phyloP scores from a whole-genome alignment of 2,329 filamentous ascomycete species.

The Meredithiella fracta region DNA sequence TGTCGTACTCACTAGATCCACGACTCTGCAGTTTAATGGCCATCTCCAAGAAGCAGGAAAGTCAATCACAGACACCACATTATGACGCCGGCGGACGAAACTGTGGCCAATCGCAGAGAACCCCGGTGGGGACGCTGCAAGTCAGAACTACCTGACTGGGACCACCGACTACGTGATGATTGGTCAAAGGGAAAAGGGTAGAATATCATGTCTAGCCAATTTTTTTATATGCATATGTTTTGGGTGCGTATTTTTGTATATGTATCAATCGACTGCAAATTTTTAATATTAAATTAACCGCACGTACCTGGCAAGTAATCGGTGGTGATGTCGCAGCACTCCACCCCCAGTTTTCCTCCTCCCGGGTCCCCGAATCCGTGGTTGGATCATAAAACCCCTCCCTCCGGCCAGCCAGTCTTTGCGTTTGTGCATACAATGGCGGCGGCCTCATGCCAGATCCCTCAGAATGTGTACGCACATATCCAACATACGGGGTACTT shows the following conservation, averaged over 20 bases:
- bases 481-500: slow-evolving; percentile 15
- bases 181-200: not conserved
- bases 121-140: not conserved
- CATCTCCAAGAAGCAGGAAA: not conserved
- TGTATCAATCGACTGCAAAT: slow-evolving; percentile 20
- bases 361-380: slow-evolving; percentile 27
- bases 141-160: not conserved
- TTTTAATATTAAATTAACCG: slow-evolving; percentile 31
- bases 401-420: slow-evolving; percentile 16
- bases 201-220: not conserved
- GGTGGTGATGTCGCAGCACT: slow-evolving; percentile 21
- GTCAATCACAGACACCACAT: not conserved
- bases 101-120: not conserved
- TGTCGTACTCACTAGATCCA: not conserved
- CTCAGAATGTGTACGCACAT: slow-evolving; percentile 15
- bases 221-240: not conserved
- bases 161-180: not conserved
- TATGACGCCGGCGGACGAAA: not conserved
- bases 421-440: slow-evolving; percentile 21
- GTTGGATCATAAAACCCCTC: slow-evolving; percentile 38
- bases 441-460: slow-evolving; percentile 14
- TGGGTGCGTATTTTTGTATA: too few relatives aligned
- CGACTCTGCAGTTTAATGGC: not conserved
- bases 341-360: not conserved
- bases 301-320: not conserved